Base-by-base conservation (phyloP, 352 stramenopile species). In the Phytophthora cajani region DNA sequence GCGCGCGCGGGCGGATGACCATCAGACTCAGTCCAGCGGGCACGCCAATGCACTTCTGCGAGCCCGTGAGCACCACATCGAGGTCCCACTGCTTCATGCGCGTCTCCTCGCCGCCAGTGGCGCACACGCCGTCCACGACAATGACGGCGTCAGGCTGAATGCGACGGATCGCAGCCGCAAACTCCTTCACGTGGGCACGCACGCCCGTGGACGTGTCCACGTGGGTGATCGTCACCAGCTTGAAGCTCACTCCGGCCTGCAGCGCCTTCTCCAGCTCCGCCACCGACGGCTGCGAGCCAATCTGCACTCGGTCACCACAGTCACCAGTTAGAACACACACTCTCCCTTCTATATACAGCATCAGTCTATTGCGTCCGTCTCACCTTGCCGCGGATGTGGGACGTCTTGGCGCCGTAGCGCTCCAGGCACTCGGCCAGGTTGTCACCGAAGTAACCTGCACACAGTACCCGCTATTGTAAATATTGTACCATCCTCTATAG, bases 41-140 rank as follows among this genome's bases (percentile, higher is more conserved):
- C 55, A 93, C 85, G 7, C 80, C 85, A 23, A 93, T 74, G 57
- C 85, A 93, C 75, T 93, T 93, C 63, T 93, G 85, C 51, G 85
- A 93, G 40, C 85, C 85, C 46, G 85, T 93, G 36, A 93, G 79
- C 47, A 93, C 85, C 25, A 92, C 82, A 55, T 93, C 85, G 16
- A 93, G 62, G 71, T 93, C 85, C 85, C 85, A 93, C 62, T 83
- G 74, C 78, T 91, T 93, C 82, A 91, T 92, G 56, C 82, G 84
- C n/a, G 81, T 87, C 77, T 89, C 84, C 63, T 93, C 85, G 25
- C 85, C 85, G 25, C 85, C 85, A 8, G 85, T 79, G 38, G 85
- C 84, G 46, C 85, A 93, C 33, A 93, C 85, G 23, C 85, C 81
- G 58, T 93, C 85, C 50, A 93, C 82, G 3, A 93, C 77, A 49